A percentile compares a stretch with the other conserved stretches of the same genome.
phyloP scores from a whole-genome alignment of 371 early-diverging fungal species.

The Actinomortierella wolfii region DNA sequence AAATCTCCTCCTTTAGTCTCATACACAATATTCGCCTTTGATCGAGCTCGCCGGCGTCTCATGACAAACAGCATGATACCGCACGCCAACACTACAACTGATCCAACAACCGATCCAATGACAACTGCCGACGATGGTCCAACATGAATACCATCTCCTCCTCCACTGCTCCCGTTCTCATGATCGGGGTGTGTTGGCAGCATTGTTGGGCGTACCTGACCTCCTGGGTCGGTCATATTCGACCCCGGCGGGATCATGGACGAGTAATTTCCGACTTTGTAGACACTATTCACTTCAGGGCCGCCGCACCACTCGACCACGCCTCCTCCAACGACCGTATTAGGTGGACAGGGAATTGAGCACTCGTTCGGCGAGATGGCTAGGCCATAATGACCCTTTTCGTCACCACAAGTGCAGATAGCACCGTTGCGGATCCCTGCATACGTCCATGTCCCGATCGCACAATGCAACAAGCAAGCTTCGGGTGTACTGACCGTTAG shows the following conservation, averaged over 20 bases:
- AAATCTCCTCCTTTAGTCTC: no score
- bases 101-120: no score
- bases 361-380: conserved; percentile 15
- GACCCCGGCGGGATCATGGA: no score
- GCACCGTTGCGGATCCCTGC: conserved; percentile 37
- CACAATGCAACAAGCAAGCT: conserved; percentile 36
- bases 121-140: no score
- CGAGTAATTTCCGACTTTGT: conserved; percentile 6
- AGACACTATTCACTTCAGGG: conserved; percentile 24
- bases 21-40: no score
- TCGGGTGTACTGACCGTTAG: conserved; percentile 30
- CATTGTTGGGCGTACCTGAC: no score
- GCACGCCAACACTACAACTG: no score
- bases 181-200: conserved; percentile 3
- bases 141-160: not conserved
- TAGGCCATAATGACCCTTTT: conserved; percentile 23
- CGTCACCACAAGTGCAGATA: conserved; percentile 39
- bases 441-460: conserved; percentile 38
- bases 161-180: not conserved
- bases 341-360: conserved; percentile 24
- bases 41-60: no score
- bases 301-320: conserved; percentile 31
- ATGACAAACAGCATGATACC: no score
- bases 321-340: conserved; percentile 12
- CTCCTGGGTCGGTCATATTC: no score